phyloP scores from a whole-genome alignment of 2,329 filamentous ascomycete genomes.

The Microdochium trichocladiopsis region DNA sequence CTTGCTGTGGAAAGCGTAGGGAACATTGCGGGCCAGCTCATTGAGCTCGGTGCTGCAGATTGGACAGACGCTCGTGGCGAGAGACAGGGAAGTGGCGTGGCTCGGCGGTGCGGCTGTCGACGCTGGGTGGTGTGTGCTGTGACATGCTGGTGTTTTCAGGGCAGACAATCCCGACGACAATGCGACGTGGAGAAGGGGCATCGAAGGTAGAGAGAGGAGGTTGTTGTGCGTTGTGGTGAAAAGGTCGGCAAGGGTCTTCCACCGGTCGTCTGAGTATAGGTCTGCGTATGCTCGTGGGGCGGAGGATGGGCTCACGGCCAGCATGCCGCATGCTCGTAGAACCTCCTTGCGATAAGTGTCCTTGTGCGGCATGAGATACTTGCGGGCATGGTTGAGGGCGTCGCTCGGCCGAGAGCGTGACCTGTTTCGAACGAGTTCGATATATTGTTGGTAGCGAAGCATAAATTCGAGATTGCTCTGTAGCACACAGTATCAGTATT shows the following conservation, averaged over 20 bases:
- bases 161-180: slow-evolving; percentile 87
- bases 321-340: slow-evolving; percentile 66
- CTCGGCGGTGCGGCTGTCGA: slow-evolving; percentile 18
- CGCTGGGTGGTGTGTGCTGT: slow-evolving; percentile 42
- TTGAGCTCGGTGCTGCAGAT: slow-evolving; percentile 96
- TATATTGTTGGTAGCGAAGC: slow-evolving; percentile 88
- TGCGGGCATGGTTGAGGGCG: slow-evolving; percentile 75
- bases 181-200: slow-evolving; percentile 83
- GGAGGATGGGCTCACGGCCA: slow-evolving; percentile 64
- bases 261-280: slow-evolving; percentile 68
- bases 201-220: slow-evolving; percentile 73
- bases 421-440: slow-evolving; percentile 73
- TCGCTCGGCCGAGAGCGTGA: slow-evolving; percentile 61
- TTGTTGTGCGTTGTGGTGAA: slow-evolving; percentile 84
- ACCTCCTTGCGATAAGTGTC: slow-evolving; percentile 64
- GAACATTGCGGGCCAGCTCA: slow-evolving; percentile 78
- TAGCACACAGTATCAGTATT: slow-evolving; percentile 8
- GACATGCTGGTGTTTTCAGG: slow-evolving; percentile 91
- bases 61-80: slow-evolving; percentile 66
- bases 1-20: slow-evolving; percentile 92
- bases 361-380: slow-evolving; percentile 66
- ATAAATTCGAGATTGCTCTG: slow-evolving; percentile 86
- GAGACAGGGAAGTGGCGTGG: slow-evolving; percentile 49
- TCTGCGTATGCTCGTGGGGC: slow-evolving; percentile 31
- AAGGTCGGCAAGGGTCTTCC: slow-evolving; percentile 67